phyloP scores from a whole-genome alignment of 129 eudicot genomes.

The Artemisia argyi region DNA sequence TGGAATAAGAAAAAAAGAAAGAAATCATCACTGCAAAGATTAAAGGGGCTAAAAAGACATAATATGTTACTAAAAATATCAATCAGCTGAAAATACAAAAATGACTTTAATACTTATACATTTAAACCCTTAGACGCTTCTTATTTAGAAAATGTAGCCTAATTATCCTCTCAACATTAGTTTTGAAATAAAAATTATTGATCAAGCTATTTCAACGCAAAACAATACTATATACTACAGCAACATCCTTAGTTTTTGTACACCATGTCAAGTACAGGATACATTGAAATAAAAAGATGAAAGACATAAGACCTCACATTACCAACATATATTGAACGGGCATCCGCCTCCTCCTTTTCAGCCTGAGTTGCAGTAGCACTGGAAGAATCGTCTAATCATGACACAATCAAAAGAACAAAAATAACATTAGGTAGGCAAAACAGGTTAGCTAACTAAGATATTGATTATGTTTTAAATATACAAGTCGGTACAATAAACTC shows the following conservation, averaged over 20 bases:
- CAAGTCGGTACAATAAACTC: not conserved
- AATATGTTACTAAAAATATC: no score
- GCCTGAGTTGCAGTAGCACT: slow-evolving; percentile 64
- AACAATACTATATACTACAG: not conserved
- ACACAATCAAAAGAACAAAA: slow-evolving; percentile 6
- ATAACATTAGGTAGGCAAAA: slow-evolving; percentile 13
- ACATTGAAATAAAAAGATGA: slow-evolving; percentile 22
- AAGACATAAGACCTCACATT: slow-evolving; percentile 61
- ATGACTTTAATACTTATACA: not conserved
- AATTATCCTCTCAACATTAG: slow-evolving; percentile 10
- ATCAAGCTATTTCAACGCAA: slow-evolving; percentile 8
- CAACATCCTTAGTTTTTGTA: not conserved
- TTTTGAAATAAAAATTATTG: not conserved
- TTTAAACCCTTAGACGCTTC: not conserved
- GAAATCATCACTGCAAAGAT: no score
- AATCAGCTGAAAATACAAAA: not conserved
- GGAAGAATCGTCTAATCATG: slow-evolving; percentile 55
- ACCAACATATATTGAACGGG: slow-evolving; percentile 90
- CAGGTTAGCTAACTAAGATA: slow-evolving; percentile 16
- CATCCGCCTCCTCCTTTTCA: slow-evolving; percentile 92
- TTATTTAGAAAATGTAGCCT: not conserved
- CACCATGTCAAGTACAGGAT: slow-evolving; percentile 5
- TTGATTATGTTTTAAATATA: not conserved
- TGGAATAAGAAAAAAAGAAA: not conserved
- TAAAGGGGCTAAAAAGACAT: no score